Evolutionary conservation across 805 yeast species (phyloP).

Genomic region (Pichia scutulata): DNA sequence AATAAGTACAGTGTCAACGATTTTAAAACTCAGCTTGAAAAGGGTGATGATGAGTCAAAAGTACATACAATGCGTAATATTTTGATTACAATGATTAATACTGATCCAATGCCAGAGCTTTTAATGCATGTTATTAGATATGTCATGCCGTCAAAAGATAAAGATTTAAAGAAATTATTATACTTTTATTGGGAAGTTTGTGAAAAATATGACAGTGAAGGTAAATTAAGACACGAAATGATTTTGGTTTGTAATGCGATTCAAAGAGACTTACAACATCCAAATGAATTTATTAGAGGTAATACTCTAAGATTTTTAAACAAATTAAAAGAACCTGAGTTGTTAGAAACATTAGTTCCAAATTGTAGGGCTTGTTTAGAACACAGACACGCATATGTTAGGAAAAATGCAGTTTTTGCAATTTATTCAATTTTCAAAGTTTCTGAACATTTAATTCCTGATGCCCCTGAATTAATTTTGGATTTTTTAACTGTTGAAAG

Average conservation of each 20-base stretch:
- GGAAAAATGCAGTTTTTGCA: constrained; percentile 95
- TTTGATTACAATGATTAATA: constrained; percentile 79
- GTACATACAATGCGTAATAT: constrained; percentile 86
- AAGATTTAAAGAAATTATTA: constrained; percentile 83
- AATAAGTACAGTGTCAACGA: constrained; percentile 59
- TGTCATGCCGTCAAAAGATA: constrained; percentile 92
- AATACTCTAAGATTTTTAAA: constrained; percentile 87
- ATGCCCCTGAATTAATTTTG: constrained; percentile 80
- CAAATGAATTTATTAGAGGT: constrained; percentile 95
- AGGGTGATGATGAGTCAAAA: constrained; percentile 82
- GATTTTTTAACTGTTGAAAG: constrained; percentile 72
- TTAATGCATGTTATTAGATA: constrained; percentile 96
- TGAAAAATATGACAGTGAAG: constrained; percentile 80
- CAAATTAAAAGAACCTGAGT: constrained; percentile 86
- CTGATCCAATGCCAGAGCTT: constrained; percentile 86
- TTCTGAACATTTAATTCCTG: constrained; percentile 85
- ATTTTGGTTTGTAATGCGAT: constrained; percentile 96
- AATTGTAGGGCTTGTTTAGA: constrained; percentile 85
- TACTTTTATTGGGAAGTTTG: constrained; percentile 98
- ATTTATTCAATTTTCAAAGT: constrained; percentile 74
- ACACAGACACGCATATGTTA: constrained; percentile 95
- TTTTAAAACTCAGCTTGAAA: constrained; percentile 72
- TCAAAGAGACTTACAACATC: constrained; percentile 95
- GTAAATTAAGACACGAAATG: constrained; percentile 96
- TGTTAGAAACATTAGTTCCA: constrained; percentile 92